Evolutionary conservation across 2,329 filamentous ascomycete species (phyloP).

Genomic region (Phialocephala subalpina): DNA sequence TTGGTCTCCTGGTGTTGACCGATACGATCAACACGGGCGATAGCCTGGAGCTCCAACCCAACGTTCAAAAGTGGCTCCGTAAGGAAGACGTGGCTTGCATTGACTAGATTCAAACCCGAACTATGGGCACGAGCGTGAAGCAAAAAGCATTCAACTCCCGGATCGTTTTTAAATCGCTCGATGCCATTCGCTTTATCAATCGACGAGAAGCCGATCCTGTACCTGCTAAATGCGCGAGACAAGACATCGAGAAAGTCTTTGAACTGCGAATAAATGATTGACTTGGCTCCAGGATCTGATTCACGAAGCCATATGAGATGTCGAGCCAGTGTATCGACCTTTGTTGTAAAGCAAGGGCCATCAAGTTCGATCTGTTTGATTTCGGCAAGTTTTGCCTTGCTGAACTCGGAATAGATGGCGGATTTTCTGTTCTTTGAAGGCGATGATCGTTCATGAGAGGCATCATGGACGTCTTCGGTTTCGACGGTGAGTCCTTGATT

Average conservation of each 20-base stretch:
- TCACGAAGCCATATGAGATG: conserved; percentile 88
- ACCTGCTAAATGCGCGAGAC: conserved; percentile 70
- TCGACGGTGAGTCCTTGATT: conserved; percentile 76
- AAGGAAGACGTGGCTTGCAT: conserved; percentile 92
- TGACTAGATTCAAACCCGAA: conserved; percentile 89
- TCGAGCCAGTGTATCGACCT: conserved; percentile 83
- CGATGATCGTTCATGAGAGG: conserved; percentile 36
- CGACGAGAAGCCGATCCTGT: conserved; percentile 76
- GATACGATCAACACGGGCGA: conserved; percentile 93
- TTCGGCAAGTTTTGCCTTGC: conserved; percentile 72
- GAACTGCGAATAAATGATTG: conserved; percentile 94
- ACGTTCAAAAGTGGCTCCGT: conserved; percentile 95
- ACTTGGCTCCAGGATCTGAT: conserved; percentile 86
- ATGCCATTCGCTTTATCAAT: conserved; percentile 76
- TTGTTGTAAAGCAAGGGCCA: conserved; percentile 82
- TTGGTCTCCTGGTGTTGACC: conserved; percentile 89
- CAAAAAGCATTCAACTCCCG: conserved; percentile 80
- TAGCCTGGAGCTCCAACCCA: conserved; percentile 91
- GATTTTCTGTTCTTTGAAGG: conserved; percentile 42
- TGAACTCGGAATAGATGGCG: conserved; percentile 81
- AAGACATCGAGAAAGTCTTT: conserved; percentile 82
- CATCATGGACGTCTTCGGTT: conserved; percentile 56
- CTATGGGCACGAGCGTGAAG: conserved; percentile 89
- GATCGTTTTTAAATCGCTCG: conserved; percentile 78
- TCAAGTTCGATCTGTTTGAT: conserved; percentile 84